phyloP scores from a whole-genome alignment of 305 asterid genomes.

The Solanum aculeatissimum region DNA sequence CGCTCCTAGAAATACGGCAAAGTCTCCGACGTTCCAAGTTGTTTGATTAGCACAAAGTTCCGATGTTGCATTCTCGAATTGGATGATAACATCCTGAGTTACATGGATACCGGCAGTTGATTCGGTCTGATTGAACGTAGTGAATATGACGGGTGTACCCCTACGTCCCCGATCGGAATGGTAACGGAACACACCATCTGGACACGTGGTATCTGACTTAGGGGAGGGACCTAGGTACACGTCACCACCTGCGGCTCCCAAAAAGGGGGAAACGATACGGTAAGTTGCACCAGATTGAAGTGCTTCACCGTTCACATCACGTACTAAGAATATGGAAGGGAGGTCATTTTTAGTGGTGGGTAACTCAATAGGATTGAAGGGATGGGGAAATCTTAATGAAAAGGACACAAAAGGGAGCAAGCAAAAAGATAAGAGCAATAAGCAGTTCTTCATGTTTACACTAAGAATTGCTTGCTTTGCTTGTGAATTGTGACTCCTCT shows the following conservation, averaged over 20 bases:
- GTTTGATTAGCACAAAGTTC: not conserved
- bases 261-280: not conserved
- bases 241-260: not conserved
- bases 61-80: not conserved
- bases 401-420: not conserved
- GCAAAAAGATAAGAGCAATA: not conserved
- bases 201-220: not conserved
- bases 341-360: not conserved
- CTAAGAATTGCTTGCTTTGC: too few species aligned
- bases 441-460: not conserved
- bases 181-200: not conserved
- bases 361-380: not conserved
- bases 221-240: not conserved
- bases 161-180: not conserved
- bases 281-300: not conserved
- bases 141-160: not conserved
- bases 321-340: not conserved
- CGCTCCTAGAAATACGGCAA: not conserved
- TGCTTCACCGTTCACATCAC: not conserved
- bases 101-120: not conserved
- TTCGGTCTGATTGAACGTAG: not conserved
- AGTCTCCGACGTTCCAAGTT: not conserved
- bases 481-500: not conserved
- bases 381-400: not conserved
- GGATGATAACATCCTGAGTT: not conserved